A percentile compares a stretch with the other conserved stretches of the same genome.
phyloP scores from a whole-genome alignment of 768 basidiomycete genomes.

The Naganishia vishniacii region DNA sequence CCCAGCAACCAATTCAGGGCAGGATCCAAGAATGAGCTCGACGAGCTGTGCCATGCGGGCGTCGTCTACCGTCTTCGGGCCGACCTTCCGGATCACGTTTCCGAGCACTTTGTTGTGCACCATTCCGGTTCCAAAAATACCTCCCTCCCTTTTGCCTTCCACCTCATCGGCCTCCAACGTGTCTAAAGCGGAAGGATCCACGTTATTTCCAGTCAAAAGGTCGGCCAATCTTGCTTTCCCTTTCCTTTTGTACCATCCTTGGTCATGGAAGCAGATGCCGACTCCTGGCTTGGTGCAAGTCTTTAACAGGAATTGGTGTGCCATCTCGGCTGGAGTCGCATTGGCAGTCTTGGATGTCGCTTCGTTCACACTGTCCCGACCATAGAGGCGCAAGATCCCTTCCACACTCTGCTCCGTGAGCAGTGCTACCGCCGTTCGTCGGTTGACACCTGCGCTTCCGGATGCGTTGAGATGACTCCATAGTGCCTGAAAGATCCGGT shows the following conservation, averaged over 20 bases:
- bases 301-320: slow-evolving; percentile 79
- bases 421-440: slow-evolving; percentile 36
- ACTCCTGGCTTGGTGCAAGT: slow-evolving; percentile 73
- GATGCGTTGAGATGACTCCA: slow-evolving; percentile 39
- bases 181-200: slow-evolving; percentile 40
- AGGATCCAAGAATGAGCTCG: slow-evolving; percentile 68
- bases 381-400: slow-evolving; percentile 67
- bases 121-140: slow-evolving; percentile 31
- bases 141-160: slow-evolving; percentile 47
- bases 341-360: slow-evolving; percentile 54
- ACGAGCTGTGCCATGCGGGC: slow-evolving; percentile 76
- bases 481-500: slow-evolving; percentile 37
- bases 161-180: slow-evolving; percentile 47
- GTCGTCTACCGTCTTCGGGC: slow-evolving; percentile 76
- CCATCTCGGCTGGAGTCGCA: slow-evolving; percentile 66
- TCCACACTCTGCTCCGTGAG: slow-evolving; percentile 44
- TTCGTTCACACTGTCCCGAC: slow-evolving; percentile 56
- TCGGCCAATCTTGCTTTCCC: slow-evolving; percentile 22
- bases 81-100: slow-evolving; percentile 63
- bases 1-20: slow-evolving; percentile 71
- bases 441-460: slow-evolving; percentile 31
- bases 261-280: slow-evolving; percentile 81
- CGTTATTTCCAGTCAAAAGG: slow-evolving; percentile 40
- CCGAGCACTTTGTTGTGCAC: slow-evolving; percentile 72
- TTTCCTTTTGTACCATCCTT: slow-evolving; percentile 84